phyloP scores from a whole-genome alignment of 306 rosid genomes.

The Comarum palustre region DNA sequence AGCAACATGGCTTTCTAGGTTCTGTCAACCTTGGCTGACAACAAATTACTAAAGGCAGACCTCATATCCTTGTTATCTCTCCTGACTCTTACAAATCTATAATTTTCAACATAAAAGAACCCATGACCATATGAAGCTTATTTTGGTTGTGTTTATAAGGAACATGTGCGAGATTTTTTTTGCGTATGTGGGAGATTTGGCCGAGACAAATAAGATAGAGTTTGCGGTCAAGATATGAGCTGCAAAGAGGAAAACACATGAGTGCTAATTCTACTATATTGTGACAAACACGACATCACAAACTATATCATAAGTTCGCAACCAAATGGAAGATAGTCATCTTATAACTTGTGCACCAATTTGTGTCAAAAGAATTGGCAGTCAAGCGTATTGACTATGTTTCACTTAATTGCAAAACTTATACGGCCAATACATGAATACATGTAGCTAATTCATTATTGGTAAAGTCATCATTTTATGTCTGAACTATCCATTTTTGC shows the following conservation, averaged over 20 bases:
- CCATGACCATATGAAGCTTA: neutral
- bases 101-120: neutral
- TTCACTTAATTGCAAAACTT: no score
- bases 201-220: neutral
- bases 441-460: neutral
- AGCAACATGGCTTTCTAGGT: neutral
- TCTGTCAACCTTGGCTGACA: neutral
- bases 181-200: neutral
- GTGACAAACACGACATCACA: neutral
- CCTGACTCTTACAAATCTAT: neutral
- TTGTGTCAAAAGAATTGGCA: no score
- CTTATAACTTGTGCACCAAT: no score
- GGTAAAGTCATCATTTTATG: neutral
- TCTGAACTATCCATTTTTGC: neutral
- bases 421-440: neutral
- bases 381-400: no score
- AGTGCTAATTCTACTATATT: neutral
- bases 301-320: neutral
- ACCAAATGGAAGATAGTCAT: no score
- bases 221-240: neutral
- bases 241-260: neutral
- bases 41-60: neutral
- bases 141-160: neutral
- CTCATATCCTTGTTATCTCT: no score
- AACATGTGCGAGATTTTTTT: neutral